A percentile compares a stretch with the other conserved stretches of the same genome.
These are phyloP conservation scores for Eudorina sp. DNA, from an alignment of 139 green algal species.

Conservation along the genomic window DNA sequence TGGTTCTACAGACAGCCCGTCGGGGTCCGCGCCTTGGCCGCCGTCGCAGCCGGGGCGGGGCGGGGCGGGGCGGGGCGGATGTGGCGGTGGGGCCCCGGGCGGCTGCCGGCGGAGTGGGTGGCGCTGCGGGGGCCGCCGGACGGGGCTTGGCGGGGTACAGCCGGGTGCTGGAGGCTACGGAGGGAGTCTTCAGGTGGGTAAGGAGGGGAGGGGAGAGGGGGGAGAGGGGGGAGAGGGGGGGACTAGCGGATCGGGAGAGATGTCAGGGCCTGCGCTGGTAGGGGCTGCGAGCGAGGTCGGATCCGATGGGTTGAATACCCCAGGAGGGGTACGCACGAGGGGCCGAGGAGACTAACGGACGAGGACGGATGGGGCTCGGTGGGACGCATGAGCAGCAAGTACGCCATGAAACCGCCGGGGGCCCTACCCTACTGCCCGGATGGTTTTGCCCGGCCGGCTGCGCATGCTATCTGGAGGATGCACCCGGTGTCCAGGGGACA, in stretches of 20 bases:
- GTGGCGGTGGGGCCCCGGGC: too few species aligned
- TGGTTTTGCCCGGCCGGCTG: too few species aligned
- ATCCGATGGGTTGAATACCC: neutral
- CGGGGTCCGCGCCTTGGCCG: too few species aligned
- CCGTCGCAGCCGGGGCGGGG: neutral
- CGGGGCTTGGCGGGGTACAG: constrained; percentile 1
- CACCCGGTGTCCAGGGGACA: too few species aligned
- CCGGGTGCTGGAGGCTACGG: constrained; percentile 26
- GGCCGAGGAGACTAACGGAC: too few species aligned
- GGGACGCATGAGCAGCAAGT: too few species aligned
- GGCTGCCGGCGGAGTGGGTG: constrained; percentile 14
- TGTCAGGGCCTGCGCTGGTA: neutral
- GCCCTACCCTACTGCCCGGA: too few species aligned
- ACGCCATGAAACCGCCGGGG: too few species aligned
- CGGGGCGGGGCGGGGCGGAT: neutral
- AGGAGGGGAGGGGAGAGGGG: neutral
- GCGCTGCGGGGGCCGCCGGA: constrained; percentile 6
- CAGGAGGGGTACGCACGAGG: neutral
- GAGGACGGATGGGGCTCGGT: too few species aligned
- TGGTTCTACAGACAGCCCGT: constrained; percentile 34
- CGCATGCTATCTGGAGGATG: too few species aligned
- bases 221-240: neutral
- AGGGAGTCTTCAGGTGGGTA: constrained; percentile 19
- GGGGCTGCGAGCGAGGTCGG: neutral
- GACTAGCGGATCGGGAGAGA: too few species aligned